Evolutionary conservation across 495 filamentous ascomycete genomes (phyloP), one percentile per base, ranked within the genome.

Genomic region (Polyplosphaeria fusca): DNA sequence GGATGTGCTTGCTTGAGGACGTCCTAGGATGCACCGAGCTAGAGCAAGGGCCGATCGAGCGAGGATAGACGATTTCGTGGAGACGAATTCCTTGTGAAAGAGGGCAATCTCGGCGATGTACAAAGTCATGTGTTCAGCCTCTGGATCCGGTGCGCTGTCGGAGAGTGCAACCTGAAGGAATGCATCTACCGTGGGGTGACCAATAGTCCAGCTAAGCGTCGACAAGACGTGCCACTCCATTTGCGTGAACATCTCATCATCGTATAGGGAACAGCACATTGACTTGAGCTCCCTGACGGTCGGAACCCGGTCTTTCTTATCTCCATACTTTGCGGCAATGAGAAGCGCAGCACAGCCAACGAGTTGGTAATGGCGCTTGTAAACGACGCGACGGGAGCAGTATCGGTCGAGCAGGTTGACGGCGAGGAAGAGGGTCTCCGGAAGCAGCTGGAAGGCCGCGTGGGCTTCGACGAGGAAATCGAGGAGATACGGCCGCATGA

Each of bases 151-250:
- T 4, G 69, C 65, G 38, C 73, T 71, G 58, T 87, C 82, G 22
- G 78, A 76, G 28, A 87, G 72, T 23, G 83, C 82, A 55, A 95
- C 69, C 61, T 95, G 85, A 37, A 96, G 78, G 73, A 96, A 99
- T 67, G 81, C 86, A 69, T 97, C 91, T 49, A 96, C 87, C 26
- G 93, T 96, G 0, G 93, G 91, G 76, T 96, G 91, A 37, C 93
- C 93, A 61, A 99, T 86, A 62, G 85, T 82, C 94, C 94, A 99
- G 57, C 88, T 86, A 55, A 99, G 79, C n/a, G 93, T 97, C 73
- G 95, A 91, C 63, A 99, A 79, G 9, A 99, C 93, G 71, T 99
- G 93, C 92, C 95, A 96, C 71, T 99, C 93, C 94, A 99, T 97
- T 73, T 99, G 93, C 14, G 88, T 91, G 74, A 99, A 99, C 93